Evolutionary conservation across 73 alveolate species (phyloP).

Genomic region (Paramecium primaurelia): DNA sequence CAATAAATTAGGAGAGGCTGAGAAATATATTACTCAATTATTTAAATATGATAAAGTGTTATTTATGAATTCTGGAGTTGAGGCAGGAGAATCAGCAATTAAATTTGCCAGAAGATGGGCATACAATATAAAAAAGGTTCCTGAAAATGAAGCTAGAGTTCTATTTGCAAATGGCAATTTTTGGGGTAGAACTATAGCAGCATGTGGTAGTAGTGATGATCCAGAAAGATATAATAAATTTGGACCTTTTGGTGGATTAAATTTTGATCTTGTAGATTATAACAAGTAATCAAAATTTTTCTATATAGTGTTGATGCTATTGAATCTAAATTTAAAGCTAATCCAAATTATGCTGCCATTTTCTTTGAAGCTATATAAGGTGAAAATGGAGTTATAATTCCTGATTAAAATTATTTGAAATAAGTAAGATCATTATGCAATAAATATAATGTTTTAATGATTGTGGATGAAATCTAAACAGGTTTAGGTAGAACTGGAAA

Average conservation of each 20-base stretch:
- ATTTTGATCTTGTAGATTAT: constrained; percentile 80
- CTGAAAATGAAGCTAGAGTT: constrained; percentile 76
- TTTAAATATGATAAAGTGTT: constrained; percentile 86
- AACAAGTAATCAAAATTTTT: constrained; percentile 56
- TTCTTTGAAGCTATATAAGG: constrained; percentile 96
- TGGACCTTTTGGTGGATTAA: constrained; percentile 93
- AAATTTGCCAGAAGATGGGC: constrained; percentile 98
- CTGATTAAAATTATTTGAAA: constrained; percentile 59
- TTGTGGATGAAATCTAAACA: constrained; percentile 90
- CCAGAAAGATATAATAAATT: constrained; percentile 81
- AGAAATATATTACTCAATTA: constrained; percentile 73
- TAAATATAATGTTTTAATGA: constrained; percentile 80
- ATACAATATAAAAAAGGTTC: constrained; percentile 84
- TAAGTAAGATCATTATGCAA: constrained; percentile 71
- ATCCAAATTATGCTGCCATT: constrained; percentile 75
- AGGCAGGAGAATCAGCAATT: constrained; percentile 94
- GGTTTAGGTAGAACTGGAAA: constrained; percentile 96
- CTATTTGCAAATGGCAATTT: constrained; percentile 79
- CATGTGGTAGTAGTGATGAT: constrained; percentile 85
- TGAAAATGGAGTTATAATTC: constrained; percentile 95
- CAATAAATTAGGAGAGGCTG: constrained; percentile 76
- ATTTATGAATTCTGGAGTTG: constrained; percentile 95
- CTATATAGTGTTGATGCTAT: constrained; percentile 68
- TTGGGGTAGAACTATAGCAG: constrained; percentile 97
- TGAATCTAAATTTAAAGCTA: constrained; percentile 46